A percentile compares a stretch with the other conserved stretches of the same genome.
These are phyloP conservation scores for Nakazawaea ernobii DNA, from an alignment of 805 yeast genomes.

Conservation along the genomic window DNA sequence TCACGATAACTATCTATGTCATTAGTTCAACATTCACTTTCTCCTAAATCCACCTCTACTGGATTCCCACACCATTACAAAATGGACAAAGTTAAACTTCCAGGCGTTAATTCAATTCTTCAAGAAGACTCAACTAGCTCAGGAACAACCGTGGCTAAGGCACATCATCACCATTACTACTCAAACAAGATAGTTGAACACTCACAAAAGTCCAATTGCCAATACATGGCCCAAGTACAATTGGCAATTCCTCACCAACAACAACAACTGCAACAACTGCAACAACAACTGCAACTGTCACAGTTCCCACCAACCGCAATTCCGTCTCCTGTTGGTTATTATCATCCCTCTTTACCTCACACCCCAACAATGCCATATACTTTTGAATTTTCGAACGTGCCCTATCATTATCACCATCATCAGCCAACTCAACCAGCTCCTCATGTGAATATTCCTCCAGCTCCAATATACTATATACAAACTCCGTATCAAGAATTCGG, in stretches of 20 bases:
- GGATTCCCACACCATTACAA: too few relatives aligned
- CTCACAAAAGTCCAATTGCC: too few relatives aligned
- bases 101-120: conserved; percentile 1
- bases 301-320: neutral
- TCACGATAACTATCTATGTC: neutral
- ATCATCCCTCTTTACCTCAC: too few relatives aligned
- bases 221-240: neutral
- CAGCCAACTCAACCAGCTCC: conserved; percentile 2
- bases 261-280: conserved; percentile 8
- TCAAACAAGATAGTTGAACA: too few relatives aligned
- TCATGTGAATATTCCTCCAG: conserved; percentile 3
- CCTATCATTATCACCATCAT: conserved; percentile 1
- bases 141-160: too few relatives aligned
- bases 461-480: neutral
- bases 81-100: neutral
- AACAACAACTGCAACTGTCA: conserved; percentile 9
- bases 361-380: too few relatives aligned
- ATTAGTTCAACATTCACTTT: neutral
- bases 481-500: neutral
- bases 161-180: too few relatives aligned
- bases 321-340: neutral
- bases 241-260: neutral
- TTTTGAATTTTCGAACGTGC: neutral
- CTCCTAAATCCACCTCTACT: neutral
- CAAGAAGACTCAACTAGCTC: neutral